Evolutionary conservation across 2,329 filamentous ascomycete species (phyloP).

Genomic region (Fusarium chaquense): DNA sequence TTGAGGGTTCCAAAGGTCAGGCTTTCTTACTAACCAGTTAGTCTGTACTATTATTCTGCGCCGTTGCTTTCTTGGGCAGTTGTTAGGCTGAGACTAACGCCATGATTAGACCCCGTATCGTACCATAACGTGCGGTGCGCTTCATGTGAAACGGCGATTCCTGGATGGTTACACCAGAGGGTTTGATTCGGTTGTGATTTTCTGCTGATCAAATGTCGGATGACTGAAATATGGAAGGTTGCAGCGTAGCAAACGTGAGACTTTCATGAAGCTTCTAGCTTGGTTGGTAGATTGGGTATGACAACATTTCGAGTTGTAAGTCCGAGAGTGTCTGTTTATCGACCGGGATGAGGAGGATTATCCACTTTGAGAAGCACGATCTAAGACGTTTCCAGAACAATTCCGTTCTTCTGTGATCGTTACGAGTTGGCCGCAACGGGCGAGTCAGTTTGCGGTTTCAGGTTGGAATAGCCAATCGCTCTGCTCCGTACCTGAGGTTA

Average conservation of each 20-base stretch:
- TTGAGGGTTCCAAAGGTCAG: slow-evolving; percentile 1
- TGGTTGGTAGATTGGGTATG: background rate
- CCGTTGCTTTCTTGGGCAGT: slow-evolving; percentile 21
- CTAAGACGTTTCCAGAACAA: slow-evolving; percentile 29
- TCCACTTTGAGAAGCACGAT: slow-evolving; percentile 1
- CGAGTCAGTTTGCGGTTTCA: slow-evolving; percentile 34
- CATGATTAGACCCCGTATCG: slow-evolving; percentile 20
- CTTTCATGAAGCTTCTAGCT: background rate
- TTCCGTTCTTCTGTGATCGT: background rate
- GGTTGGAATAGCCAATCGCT: slow-evolving; percentile 28
- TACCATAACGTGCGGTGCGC: slow-evolving; percentile 26
- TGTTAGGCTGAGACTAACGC: slow-evolving; percentile 11
- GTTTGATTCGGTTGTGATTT: background rate
- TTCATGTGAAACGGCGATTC: slow-evolving; percentile 40
- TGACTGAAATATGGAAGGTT: background rate
- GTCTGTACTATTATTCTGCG: background rate
- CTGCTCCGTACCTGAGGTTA: background rate
- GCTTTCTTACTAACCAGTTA: background rate
- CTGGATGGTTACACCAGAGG: slow-evolving; percentile 13
- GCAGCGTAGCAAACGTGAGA: slow-evolving; percentile 10
- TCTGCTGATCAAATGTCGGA: background rate
- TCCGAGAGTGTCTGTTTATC: background rate
- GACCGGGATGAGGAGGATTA: background rate
- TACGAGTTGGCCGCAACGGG: slow-evolving; percentile 26
- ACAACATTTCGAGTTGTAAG: background rate